Evolutionary conservation across 129 eudicot species (phyloP), one percentile per base, ranked within the genome.

Genomic region (Escallonia herrerae): DNA sequence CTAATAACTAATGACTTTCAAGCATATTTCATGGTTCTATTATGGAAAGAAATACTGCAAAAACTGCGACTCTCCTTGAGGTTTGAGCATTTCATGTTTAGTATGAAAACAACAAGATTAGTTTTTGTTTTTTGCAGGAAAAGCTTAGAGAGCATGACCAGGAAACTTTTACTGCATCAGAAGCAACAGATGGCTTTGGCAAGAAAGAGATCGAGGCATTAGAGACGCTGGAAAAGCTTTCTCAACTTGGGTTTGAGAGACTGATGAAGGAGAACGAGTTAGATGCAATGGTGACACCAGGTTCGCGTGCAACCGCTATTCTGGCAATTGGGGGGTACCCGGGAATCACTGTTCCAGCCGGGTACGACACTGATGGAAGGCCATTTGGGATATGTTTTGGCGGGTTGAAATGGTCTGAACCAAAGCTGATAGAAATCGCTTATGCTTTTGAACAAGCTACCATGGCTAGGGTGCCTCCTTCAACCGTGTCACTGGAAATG

Each of bases 381-480:
- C 90, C 90, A 1, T 67, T 76, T 62, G 90, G 85, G 2, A 80
- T 80, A 0, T 77, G 77, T 63, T 84, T 77, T 47, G 81, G 81
- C 8, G 90, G 86, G 40, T 66, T 80, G 33, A 80, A 63, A 58
- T 83, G 83, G 14, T 33, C 71, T 2, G 83, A 83, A 9, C 74
- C 90, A 11, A 63, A 43, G 61, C 60, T 80, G 69, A 80, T 84
- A 14, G 79, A 84, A 64, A 77, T 77, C 59, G 83, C 86, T 7
- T 84, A 69, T 77, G 90, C 50, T 8, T 84, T 84, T 53, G 90
- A 84, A 56, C 86, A 80, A 80, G 86, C 86, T 7, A 76, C 90
- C 2, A 60, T 48, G 65, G 22, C 74, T 13, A 61, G 81, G 48
- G 71, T 9, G 54, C 74, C 83, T 40, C 90, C 90, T 49, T n/a